phyloP scores from a whole-genome alignment of 129 eudicot species.

The Artemisia argyi region DNA sequence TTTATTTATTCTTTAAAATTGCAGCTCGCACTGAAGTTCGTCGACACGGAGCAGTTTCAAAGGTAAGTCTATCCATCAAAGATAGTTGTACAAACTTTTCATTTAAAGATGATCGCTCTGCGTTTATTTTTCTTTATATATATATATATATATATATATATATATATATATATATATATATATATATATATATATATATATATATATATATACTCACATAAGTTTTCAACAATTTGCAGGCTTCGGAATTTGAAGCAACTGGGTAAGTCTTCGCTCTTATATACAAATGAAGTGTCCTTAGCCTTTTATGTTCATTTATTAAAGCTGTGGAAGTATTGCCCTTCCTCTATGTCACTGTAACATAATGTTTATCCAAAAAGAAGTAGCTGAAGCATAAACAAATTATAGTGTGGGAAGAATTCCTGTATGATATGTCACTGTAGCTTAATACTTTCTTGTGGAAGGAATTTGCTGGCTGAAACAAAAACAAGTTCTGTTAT shows the following conservation, averaged over 20 bases:
- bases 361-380: background rate
- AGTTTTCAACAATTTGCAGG: slow-evolving; percentile 41
- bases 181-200: slow-evolving; percentile 7
- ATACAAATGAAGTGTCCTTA: background rate
- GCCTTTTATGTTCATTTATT: background rate
- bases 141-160: background rate
- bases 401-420: background rate
- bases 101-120: background rate
- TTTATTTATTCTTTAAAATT: slow-evolving; percentile 12
- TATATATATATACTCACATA: background rate
- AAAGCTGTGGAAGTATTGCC: slow-evolving; percentile 4
- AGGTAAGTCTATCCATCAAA: slow-evolving; percentile 50
- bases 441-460: background rate
- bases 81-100: slow-evolving; percentile 5
- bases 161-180: background rate
- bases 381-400: too few relatives aligned
- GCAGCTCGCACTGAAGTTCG: slow-evolving; percentile 81
- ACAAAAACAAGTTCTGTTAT: slow-evolving; percentile 14
- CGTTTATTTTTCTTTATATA: slow-evolving; percentile 6
- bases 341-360: background rate
- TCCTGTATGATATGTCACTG: slow-evolving; percentile 17
- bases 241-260: slow-evolving; percentile 91
- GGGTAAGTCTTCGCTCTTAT: slow-evolving; percentile 45
- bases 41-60: slow-evolving; percentile 93
- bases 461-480: slow-evolving; percentile 1